A percentile compares a stretch with the other conserved stretches of the same genome.
phyloP scores from a whole-genome alignment of 2,329 filamentous ascomycete species.

The Paecilomyces sp. region DNA sequence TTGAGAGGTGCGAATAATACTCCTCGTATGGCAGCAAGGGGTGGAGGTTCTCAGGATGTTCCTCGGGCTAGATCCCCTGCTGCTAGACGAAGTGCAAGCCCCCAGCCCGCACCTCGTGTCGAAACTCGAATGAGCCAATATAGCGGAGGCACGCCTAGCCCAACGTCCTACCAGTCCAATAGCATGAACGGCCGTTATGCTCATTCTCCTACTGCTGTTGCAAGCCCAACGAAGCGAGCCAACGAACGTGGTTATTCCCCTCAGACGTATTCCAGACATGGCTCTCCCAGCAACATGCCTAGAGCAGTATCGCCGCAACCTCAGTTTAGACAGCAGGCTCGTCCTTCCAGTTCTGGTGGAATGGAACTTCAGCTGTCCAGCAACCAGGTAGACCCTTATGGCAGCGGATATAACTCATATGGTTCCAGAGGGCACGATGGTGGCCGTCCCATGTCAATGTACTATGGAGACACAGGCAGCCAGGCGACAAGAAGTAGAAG shows the following conservation, averaged over 20 bases:
- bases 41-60: slow-evolving; percentile 15
- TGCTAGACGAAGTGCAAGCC: slow-evolving; percentile 30
- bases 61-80: slow-evolving; percentile 27
- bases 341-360: slow-evolving; percentile 43
- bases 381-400: slow-evolving; percentile 50
- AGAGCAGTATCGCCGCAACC: slow-evolving; percentile 48
- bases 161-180: slow-evolving; percentile 38
- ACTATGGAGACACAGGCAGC: slow-evolving; percentile 42
- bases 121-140: slow-evolving; percentile 32
- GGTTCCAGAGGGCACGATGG: slow-evolving; percentile 33
- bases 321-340: slow-evolving; percentile 42
- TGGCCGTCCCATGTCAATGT: slow-evolving; percentile 39
- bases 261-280: slow-evolving; percentile 31
- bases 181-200: slow-evolving; percentile 33
- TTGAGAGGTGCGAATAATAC: slow-evolving; percentile 42
- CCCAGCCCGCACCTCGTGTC: slow-evolving; percentile 19
- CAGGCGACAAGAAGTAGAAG: slow-evolving; percentile 56
- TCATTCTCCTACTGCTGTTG: slow-evolving; percentile 25
- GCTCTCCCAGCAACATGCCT: slow-evolving; percentile 30
- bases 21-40: slow-evolving; percentile 4
- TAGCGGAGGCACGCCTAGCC: slow-evolving; percentile 36
- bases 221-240: slow-evolving; percentile 23
- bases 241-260: slow-evolving; percentile 38
- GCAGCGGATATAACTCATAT: slow-evolving; percentile 27
- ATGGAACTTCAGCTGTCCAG: slow-evolving; percentile 65